A percentile compares a stretch with the other conserved stretches of the same genome.
Conservation (phyloP, 768 basidiomycete species). For the Naganishia kalamii region DNA sequence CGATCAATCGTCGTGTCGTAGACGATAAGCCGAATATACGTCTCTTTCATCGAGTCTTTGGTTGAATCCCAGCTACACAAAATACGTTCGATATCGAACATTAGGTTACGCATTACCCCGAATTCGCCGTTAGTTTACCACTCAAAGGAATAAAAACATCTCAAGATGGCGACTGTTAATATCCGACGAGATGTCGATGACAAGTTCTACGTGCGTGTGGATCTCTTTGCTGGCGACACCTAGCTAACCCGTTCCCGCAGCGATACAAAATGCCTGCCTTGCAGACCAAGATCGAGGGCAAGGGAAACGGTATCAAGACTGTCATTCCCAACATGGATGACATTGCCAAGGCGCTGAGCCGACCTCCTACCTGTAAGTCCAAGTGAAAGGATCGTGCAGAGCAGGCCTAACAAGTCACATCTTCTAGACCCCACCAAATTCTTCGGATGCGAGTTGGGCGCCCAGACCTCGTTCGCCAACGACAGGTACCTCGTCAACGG, state of each 20-base stretch:
- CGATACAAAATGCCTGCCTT: constrained; percentile 81
- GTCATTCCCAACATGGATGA: constrained; percentile 96
- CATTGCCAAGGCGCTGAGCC: constrained; percentile 86
- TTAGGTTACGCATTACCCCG: not conserved
- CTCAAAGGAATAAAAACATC: not conserved
- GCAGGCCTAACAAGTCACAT: not conserved
- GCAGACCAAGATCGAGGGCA: constrained; percentile 93
- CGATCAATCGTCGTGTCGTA: constrained; percentile 7
- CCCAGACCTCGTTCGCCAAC: constrained; percentile 91
- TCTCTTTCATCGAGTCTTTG: constrained; percentile 11
- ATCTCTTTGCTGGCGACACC: not conserved
- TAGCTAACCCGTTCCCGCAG: constrained; percentile 8
- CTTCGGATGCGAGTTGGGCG: constrained; percentile 97
- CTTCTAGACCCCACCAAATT: constrained; percentile 86
- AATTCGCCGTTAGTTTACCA: not conserved
- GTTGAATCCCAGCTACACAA: constrained; percentile 13
- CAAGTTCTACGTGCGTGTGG: constrained; percentile 44
- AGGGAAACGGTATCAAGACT: constrained; percentile 97
- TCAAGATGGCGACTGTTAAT: constrained; percentile 46
- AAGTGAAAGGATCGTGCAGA: not conserved
- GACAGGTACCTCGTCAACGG: constrained; percentile 99
- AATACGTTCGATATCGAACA: not conserved
- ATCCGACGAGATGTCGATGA: constrained; percentile 47
- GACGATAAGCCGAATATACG: constrained; percentile 20
- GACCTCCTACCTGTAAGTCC: constrained; percentile 66